Percentiles rank a stretch among this genome's conserved stretches.
phyloP scores from a whole-genome alignment of 106 monocot species.

The Dioscorea dumetorum region DNA sequence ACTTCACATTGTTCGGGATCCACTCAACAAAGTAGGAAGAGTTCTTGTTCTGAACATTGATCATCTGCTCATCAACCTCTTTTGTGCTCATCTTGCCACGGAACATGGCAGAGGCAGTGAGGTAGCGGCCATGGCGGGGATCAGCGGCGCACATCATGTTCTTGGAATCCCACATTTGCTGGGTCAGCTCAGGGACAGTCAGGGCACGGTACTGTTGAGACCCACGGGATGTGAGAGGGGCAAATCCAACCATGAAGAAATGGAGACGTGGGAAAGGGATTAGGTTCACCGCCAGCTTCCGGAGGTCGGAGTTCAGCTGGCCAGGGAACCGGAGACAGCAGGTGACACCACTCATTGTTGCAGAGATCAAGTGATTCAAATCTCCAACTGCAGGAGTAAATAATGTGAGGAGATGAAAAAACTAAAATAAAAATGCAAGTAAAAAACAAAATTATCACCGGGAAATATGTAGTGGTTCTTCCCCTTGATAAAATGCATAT shows the following conservation, averaged over 20 bases:
- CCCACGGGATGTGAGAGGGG: constrained; percentile 31
- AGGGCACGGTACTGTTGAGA: constrained; percentile 32
- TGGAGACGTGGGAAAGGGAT: constrained; percentile 35
- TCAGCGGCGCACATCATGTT: constrained; percentile 72
- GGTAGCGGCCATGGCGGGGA: constrained; percentile 47
- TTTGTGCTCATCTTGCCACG: constrained; percentile 64
- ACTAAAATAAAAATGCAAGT: neutral
- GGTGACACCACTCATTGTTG: constrained; percentile 39
- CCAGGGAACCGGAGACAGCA: constrained; percentile 36
- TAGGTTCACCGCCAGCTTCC: constrained; percentile 31
- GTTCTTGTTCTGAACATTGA: constrained; percentile 65
- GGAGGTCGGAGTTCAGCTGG: constrained; percentile 30
- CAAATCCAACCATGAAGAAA: constrained; percentile 39
- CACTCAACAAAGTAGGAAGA: constrained; percentile 63
- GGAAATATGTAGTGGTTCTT: too few species aligned
- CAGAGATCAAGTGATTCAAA: constrained; percentile 31
- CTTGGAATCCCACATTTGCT: constrained; percentile 56
- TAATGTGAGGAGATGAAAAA: too few species aligned
- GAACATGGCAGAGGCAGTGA: constrained; percentile 60
- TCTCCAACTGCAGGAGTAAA: constrained; percentile 17
- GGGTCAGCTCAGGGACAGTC: constrained; percentile 35
- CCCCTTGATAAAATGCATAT: too few species aligned
- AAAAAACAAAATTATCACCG: neutral
- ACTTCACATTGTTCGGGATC: constrained; percentile 56
- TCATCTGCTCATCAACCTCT: constrained; percentile 62